These are phyloP conservation scores for Jaltomata sinuosa DNA, from an alignment of 257 asterid genomes.

Conservation along the genomic window DNA sequence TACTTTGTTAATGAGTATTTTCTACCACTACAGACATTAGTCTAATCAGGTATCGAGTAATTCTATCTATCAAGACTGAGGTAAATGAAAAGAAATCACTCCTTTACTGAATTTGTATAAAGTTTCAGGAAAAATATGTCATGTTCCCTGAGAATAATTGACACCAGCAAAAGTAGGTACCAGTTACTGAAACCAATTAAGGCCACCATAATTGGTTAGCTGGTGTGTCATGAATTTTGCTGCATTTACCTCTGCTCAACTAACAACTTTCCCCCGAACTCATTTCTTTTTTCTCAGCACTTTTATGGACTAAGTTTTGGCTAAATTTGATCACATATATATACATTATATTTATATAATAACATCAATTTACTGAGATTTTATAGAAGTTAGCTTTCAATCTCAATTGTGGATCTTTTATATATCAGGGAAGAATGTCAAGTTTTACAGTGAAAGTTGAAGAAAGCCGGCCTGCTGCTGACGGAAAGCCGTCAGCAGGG, in stretches of 20 bases:
- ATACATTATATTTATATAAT: neutral
- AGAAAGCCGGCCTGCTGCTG: slow-evolving; percentile 30
- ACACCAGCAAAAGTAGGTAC: slow-evolving; percentile 10
- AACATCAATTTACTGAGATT: neutral
- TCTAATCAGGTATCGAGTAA: neutral
- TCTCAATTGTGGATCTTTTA: neutral
- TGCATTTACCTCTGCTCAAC: slow-evolving; percentile 10
- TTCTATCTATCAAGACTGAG: neutral
- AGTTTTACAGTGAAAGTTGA: slow-evolving; percentile 54
- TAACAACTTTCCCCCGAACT: neutral
- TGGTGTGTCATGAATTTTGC: slow-evolving; percentile 20
- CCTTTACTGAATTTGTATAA: too few species aligned
- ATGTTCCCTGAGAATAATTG: neutral
- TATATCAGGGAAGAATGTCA: slow-evolving; percentile 22
- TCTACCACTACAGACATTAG: too few species aligned
- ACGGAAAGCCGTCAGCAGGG: slow-evolving; percentile 64
- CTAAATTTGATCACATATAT: neutral
- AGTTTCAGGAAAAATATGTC: too few species aligned
- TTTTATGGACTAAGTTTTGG: neutral
- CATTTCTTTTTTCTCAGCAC: neutral
- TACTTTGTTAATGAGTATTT: too few species aligned
- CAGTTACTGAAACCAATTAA: slow-evolving; percentile 31
- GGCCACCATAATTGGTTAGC: slow-evolving; percentile 17
- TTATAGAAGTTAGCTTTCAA: neutral
- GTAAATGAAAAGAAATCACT: neutral